phyloP scores from a whole-genome alignment of 345 rosid species.

The Populus deltoides region DNA sequence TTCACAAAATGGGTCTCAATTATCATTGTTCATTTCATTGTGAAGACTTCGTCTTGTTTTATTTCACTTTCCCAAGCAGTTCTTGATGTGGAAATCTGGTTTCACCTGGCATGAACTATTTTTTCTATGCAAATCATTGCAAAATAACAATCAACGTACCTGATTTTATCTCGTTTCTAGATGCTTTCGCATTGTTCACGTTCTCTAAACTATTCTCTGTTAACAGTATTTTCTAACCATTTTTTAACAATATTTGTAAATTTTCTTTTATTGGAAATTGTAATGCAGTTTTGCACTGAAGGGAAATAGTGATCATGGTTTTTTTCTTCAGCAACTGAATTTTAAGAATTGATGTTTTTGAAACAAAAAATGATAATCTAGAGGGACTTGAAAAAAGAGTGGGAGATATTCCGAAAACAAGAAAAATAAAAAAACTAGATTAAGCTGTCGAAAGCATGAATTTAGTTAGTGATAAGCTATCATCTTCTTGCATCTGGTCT shows the following conservation, averaged over 20 bases:
- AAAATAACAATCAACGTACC: not conserved
- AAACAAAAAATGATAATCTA: not conserved
- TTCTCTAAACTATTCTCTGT: not conserved
- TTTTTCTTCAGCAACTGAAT: not conserved
- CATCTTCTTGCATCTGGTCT: too few species aligned
- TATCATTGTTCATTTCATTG: not conserved
- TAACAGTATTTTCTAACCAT: too few species aligned
- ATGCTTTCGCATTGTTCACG: too few species aligned
- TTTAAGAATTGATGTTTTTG: too few species aligned
- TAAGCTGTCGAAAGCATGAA: too few species aligned
- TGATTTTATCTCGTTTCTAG: too few species aligned
- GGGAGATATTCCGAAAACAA: not conserved
- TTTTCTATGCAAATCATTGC: too few species aligned
- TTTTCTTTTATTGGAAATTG: not conserved
- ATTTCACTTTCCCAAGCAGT: not conserved
- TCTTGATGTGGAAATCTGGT: not conserved
- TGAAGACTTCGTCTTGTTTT: not conserved
- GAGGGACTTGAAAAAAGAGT: not conserved
- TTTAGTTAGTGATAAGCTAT: too few species aligned
- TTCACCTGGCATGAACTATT: not conserved
- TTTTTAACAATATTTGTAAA: not conserved
- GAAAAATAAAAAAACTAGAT: too few species aligned
- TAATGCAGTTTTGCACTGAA: not conserved
- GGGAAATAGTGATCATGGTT: not conserved
- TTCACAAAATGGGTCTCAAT: not conserved